Evolutionary conservation across 305 asterid species (phyloP).

Genomic region (Fraxinus baroniana): DNA sequence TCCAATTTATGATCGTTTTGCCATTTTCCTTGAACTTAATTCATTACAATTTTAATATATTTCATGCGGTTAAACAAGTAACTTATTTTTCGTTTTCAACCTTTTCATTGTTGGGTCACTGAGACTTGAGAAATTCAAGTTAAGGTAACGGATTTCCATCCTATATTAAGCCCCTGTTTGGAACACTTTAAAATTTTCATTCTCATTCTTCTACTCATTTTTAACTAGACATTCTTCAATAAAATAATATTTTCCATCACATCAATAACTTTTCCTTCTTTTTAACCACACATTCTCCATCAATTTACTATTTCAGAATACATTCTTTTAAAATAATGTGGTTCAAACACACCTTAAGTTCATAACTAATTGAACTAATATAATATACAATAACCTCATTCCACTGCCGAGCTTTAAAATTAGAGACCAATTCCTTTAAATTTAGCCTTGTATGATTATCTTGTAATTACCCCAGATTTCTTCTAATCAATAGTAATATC

Average conservation of each 20-base stretch:
- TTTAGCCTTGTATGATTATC: background rate
- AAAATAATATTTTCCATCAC: no score
- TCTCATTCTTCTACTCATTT: no score
- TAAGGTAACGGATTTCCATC: background rate
- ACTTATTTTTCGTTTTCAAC: background rate
- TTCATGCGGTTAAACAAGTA: background rate
- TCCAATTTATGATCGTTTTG: background rate
- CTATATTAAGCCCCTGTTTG: background rate
- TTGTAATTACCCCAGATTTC: background rate
- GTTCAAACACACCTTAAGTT: background rate
- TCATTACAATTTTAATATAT: background rate
- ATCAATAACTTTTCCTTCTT: no score
- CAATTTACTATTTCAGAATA: no score
- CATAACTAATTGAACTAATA: background rate
- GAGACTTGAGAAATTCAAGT: background rate
- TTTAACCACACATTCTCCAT: no score
- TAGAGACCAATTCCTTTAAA: constrained; percentile 1
- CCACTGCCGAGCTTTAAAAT: background rate
- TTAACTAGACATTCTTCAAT: no score
- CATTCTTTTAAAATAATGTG: no score
- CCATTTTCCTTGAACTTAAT: background rate
- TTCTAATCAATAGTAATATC: background rate
- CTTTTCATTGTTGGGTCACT: background rate
- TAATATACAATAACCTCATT: background rate
- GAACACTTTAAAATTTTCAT: no score